phyloP scores from a whole-genome alignment of 2,329 filamentous ascomycete genomes.

The Phialophora verrucosa region DNA sequence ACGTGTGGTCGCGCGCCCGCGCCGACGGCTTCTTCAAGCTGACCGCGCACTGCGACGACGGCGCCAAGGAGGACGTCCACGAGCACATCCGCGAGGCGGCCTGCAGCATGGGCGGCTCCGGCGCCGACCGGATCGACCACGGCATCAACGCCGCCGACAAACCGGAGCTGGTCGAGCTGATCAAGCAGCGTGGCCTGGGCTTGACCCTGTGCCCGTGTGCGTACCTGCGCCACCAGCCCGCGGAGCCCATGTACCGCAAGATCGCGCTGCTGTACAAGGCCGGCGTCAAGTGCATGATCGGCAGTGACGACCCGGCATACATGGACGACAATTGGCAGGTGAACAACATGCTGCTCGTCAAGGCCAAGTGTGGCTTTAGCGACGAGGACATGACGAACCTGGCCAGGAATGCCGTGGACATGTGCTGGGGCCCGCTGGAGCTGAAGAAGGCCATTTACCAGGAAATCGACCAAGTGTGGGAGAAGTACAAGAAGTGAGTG shows the following conservation, averaged over 20 bases:
- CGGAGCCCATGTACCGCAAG: conserved; percentile 43
- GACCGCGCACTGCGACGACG: conserved; percentile 59
- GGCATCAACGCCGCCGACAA: conserved; percentile 49
- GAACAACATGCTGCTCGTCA: conserved; percentile 55
- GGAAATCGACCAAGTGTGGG: conserved; percentile 25
- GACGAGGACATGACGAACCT: conserved; percentile 53
- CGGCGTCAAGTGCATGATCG: conserved; percentile 55
- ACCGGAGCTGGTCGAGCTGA: conserved; percentile 44
- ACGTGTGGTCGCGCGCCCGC: conserved; percentile 41
- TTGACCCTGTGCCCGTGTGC: conserved; percentile 54
- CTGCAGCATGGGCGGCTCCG: conserved; percentile 39
- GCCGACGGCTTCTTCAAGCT: conserved; percentile 50
- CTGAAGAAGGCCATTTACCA: conserved; percentile 43
- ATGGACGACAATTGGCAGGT: conserved; percentile 59
- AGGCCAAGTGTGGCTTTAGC: conserved; percentile 50
- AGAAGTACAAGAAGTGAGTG: conserved; percentile 6
- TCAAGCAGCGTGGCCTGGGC: conserved; percentile 45
- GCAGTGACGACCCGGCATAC: conserved; percentile 58
- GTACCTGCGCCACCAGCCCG: conserved; percentile 39
- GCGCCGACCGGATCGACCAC: conserved; percentile 48
- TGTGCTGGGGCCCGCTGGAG: conserved; percentile 54
- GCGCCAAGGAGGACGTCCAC: conserved; percentile 52
- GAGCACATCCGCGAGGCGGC: conserved; percentile 51
- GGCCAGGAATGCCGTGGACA: conserved; percentile 52
- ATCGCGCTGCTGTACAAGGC: conserved; percentile 52